A percentile compares a stretch with the other conserved stretches of the same genome.
Conservation (phyloP, 73 alveolate genomes). For the Paramecium primaurelia region DNA sequence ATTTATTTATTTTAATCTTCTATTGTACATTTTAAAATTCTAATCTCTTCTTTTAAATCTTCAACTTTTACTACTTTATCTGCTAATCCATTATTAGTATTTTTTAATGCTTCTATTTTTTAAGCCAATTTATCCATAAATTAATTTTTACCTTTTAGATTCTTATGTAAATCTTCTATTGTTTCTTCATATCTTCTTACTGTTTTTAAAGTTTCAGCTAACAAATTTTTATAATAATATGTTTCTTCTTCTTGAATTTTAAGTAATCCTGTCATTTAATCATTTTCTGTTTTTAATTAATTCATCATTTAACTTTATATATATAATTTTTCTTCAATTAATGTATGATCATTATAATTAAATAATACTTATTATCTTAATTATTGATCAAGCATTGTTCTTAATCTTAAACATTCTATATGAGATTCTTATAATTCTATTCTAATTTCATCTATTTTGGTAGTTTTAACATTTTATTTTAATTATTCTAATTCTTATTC, state of each 20-base stretch:
- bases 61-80: slow-evolving; percentile 35
- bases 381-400: slow-evolving; percentile 23
- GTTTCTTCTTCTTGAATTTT: slow-evolving; percentile 40
- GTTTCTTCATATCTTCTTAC: slow-evolving; percentile 13
- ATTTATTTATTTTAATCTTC: not conserved
- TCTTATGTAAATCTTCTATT: slow-evolving; percentile 30
- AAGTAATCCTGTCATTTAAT: not conserved
- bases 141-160: slow-evolving; percentile 7
- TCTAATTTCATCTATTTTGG: slow-evolving; percentile 43
- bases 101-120: not conserved
- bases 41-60: not conserved
- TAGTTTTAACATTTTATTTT: not conserved
- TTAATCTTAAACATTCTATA: not conserved
- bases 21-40: not conserved
- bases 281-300: slow-evolving; percentile 41
- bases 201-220: slow-evolving; percentile 18
- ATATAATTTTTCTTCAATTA: slow-evolving; percentile 22
- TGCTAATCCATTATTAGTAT: not conserved
- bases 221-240: slow-evolving; percentile 2
- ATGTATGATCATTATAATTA: not conserved
- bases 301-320: slow-evolving; percentile 24
- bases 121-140: slow-evolving; percentile 25
- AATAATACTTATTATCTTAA: not conserved
- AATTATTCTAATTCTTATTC: not conserved
- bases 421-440: slow-evolving; percentile 30